A percentile compares a stretch with the other conserved stretches of the same genome.
Conservation (phyloP, 768 basidiomycete species). For the Xerocomus potaroensis region DNA sequence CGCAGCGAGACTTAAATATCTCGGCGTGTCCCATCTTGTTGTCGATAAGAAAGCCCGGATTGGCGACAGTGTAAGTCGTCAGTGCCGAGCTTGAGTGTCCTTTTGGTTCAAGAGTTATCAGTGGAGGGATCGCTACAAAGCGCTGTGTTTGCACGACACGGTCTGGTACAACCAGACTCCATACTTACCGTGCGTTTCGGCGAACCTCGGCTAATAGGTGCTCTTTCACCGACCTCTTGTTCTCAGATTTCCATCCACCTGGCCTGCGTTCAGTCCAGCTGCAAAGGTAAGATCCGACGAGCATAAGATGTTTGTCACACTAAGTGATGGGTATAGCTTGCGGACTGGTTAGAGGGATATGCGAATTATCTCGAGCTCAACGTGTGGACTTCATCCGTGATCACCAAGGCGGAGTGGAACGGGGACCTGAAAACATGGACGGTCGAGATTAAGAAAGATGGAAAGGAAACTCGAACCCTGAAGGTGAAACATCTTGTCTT, state of each 20-base stretch:
- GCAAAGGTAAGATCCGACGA: slow-evolving; percentile 34
- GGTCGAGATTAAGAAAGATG: slow-evolving; percentile 36
- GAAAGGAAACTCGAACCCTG: slow-evolving; percentile 32
- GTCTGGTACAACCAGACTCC: slow-evolving; percentile 56
- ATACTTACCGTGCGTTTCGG: slow-evolving; percentile 42
- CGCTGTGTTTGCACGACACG: slow-evolving; percentile 51
- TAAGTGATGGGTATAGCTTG: slow-evolving; percentile 39
- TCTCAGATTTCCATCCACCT: slow-evolving; percentile 50
- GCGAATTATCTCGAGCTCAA: slow-evolving; percentile 56
- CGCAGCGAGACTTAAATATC: slow-evolving; percentile 60
- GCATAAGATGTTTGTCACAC: not conserved
- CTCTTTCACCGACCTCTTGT: not conserved
- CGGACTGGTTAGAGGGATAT: slow-evolving; percentile 63
- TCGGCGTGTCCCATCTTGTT: slow-evolving; percentile 53
- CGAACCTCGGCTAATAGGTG: not conserved
- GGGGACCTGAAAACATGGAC: slow-evolving; percentile 41
- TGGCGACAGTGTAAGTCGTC: slow-evolving; percentile 39
- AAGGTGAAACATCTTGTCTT: slow-evolving; percentile 51
- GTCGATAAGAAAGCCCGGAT: slow-evolving; percentile 50
- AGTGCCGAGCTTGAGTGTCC: not conserved
- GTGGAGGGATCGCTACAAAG: slow-evolving; percentile 58
- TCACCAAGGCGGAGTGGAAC: slow-evolving; percentile 38
- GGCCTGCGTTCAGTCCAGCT: slow-evolving; percentile 51
- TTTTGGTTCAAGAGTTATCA: slow-evolving; percentile 7
- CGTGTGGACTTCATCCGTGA: slow-evolving; percentile 53